Base-by-base conservation (phyloP, 192 early-diverging fungal genomes). In the Physocladia obscura region DNA sequence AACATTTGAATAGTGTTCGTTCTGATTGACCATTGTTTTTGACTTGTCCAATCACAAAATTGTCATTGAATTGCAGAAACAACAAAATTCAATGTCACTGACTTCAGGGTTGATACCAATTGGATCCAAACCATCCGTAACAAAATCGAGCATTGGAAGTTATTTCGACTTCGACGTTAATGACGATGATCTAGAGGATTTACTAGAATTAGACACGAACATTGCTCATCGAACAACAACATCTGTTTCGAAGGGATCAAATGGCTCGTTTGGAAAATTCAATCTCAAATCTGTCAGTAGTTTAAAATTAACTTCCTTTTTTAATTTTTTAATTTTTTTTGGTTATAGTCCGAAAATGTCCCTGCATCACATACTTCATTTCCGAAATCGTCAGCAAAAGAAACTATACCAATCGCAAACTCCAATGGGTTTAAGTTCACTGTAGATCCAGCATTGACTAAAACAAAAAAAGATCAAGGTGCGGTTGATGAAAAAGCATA, bases 121-220 rank as follows among this genome's bases (percentile, higher is more conserved):
- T 6, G 19, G 49, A 5, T 2, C 49, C 19, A 49, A 29, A 15
- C 47, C 29, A 17, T 13, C 63, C 22, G 50, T 49, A 8, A 65
- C 49, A 35, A 36, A 26, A 8, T 29, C 57, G 13, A 13, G 27
- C 8, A 15, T 13, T 32, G 5, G 31, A 17, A 15, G 21, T 36
- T 29, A 59, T 26, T 26, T 62, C 1, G 63, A 65, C 34, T 65
- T 65, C 63, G 63, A 65, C 34, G 48, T 65, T 32, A 31, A 65
- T 30, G 63, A 65, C 34, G 63, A 65, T 39, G 63, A 65, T 52
- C 31, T 65, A 19, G 34, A 65, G 8, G 63, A 65, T 51, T 51
- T 65, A 49, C 31, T 65, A 22, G 63, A n/a, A 11, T 39, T 65
- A 19, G 63, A 65, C 34, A 65, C 49, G 19, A 32, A 62, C 19